Percentiles rank a stretch among this genome's conserved stretches.
Evolutionary conservation across 2,329 filamentous ascomycete species (phyloP).

Genomic region (Cytospora leucostoma): DNA sequence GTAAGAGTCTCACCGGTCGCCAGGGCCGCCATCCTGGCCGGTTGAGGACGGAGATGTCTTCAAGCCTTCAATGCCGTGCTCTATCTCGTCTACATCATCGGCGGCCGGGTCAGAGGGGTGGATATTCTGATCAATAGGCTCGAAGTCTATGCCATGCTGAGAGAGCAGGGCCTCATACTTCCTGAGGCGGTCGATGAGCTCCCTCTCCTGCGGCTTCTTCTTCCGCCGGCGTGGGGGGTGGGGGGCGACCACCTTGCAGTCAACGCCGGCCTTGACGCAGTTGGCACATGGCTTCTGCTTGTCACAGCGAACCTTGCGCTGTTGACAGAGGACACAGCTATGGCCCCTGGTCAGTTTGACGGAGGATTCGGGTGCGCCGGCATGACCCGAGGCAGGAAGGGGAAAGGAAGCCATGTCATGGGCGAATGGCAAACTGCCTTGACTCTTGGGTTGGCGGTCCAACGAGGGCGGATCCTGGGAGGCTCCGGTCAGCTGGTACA

Average conservation of each 20-base stretch:
- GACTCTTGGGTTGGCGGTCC: conserved; percentile 5
- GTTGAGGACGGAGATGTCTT: conserved; percentile 54
- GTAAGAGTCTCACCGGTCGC: conserved; percentile 34
- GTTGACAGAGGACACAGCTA: conserved; percentile 73
- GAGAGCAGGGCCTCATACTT: conserved; percentile 68
- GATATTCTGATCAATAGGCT: conserved; percentile 60
- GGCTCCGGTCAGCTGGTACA: conserved; percentile 21
- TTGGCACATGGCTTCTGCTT: conserved; percentile 71
- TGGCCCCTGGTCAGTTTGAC: conserved; percentile 60
- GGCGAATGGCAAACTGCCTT: conserved; percentile 13
- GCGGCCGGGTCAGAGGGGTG: conserved; percentile 42
- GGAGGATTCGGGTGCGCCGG: conserved; percentile 41
- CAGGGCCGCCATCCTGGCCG: conserved; percentile 40
- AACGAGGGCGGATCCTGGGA: conserved; percentile 12
- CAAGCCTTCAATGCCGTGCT: conserved; percentile 56
- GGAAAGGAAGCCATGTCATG: conserved; percentile 30
- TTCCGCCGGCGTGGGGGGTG: conserved; percentile 59
- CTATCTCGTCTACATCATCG: conserved; percentile 58
- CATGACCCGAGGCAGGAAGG: conserved; percentile 31
- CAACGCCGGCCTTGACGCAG: conserved; percentile 62
- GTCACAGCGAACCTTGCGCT: conserved; percentile 75
- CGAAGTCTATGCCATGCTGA: conserved; percentile 68
- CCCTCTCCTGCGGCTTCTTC: conserved; percentile 68
- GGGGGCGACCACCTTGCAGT: conserved; percentile 62
- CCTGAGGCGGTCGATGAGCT: conserved; percentile 68